Evolutionary conservation across 2,329 filamentous ascomycete species (phyloP).

Genomic region (Botrytis tulipae): DNA sequence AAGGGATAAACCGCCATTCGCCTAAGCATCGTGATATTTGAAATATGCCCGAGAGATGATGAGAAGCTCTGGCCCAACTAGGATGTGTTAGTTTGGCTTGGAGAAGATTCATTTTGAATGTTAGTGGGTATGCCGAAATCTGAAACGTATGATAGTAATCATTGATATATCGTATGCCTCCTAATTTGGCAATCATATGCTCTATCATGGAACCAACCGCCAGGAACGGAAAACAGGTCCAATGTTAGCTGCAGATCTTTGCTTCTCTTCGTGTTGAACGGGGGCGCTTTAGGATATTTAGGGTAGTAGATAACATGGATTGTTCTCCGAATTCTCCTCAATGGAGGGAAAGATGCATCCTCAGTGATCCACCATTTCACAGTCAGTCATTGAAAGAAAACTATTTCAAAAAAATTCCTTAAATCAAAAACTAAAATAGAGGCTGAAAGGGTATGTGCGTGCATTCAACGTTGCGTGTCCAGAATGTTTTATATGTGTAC

Average conservation of each 20-base stretch:
- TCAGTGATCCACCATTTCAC: background rate
- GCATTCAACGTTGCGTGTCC: constrained; percentile 1
- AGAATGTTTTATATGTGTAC: constrained; percentile 4
- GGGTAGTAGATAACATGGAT: constrained; percentile 11
- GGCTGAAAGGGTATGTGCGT: background rate
- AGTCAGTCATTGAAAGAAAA: background rate
- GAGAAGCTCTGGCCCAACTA: background rate
- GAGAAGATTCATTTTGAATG: background rate
- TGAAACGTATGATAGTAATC: constrained; percentile 5
- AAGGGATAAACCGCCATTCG: background rate
- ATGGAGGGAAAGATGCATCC: background rate
- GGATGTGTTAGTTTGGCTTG: background rate
- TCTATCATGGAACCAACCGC: background rate
- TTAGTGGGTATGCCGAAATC: background rate
- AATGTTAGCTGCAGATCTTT: constrained; percentile 16
- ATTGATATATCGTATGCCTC: background rate
- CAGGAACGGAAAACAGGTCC: constrained; percentile 4
- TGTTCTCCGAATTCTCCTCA: constrained; percentile 15
- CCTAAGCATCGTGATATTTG: background rate
- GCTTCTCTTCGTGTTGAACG: constrained; percentile 7
- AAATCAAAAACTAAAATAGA: background rate
- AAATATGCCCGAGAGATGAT: background rate
- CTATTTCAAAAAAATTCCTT: too few species aligned
- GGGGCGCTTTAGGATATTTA: background rate
- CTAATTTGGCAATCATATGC: constrained; percentile 15